A percentile compares a stretch with the other conserved stretches of the same genome.
Evolutionary conservation across 768 basidiomycete genomes (phyloP).

Genomic region (Tricholoma matsutake): DNA sequence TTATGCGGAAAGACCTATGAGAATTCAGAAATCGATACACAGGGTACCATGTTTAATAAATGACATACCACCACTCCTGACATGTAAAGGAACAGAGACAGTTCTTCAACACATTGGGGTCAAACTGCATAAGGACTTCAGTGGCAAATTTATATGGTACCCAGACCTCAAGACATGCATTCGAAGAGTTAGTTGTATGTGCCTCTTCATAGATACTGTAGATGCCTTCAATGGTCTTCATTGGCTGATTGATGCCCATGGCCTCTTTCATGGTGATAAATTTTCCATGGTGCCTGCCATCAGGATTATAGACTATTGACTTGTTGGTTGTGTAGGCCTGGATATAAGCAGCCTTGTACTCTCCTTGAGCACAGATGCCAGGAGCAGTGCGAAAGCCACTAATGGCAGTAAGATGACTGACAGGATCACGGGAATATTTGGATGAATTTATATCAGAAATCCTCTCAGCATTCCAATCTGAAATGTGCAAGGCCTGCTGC

Average conservation of each 20-base stretch:
- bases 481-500: not conserved
- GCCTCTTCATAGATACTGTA: conserved; percentile 8
- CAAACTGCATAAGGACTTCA: not conserved
- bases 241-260: conserved; percentile 4
- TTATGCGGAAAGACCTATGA: conserved; percentile 3
- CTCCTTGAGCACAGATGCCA: conserved; percentile 5
- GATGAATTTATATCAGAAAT: not conserved
- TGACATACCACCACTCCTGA: too few species aligned
- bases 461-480: not conserved
- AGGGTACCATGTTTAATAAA: too few species aligned
- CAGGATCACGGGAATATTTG: conserved; percentile 5
- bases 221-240: not conserved
- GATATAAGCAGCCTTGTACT: conserved; percentile 7
- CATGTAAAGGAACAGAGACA: too few species aligned
- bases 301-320: conserved; percentile 3
- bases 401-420: conserved; percentile 13
- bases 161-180: too few species aligned
- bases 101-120: not conserved
- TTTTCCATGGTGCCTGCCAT: conserved; percentile 10
- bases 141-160: not conserved
- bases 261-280: conserved; percentile 12
- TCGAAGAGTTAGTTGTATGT: not conserved
- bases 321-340: conserved; percentile 20
- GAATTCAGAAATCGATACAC: not conserved
- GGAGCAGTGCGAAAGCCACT: conserved; percentile 13